A percentile compares a stretch with the other conserved stretches of the same genome.
phyloP scores from a whole-genome alignment of 352 stramenopile species.

The Phytophthora sansomeana region DNA sequence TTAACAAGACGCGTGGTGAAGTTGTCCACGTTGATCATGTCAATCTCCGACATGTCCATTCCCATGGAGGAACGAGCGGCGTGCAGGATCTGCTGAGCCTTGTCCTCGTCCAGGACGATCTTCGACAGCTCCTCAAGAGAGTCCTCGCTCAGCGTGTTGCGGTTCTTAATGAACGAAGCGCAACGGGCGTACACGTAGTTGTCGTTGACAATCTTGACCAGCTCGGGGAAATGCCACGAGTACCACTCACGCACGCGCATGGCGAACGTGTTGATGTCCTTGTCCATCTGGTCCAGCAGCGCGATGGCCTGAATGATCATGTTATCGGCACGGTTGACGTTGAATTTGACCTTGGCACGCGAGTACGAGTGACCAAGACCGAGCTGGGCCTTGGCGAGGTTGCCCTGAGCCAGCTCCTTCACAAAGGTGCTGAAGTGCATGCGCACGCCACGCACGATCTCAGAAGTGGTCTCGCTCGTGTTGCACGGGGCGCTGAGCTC shows the following conservation, averaged over 20 bases:
- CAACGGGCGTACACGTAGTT: slow-evolving; percentile 99
- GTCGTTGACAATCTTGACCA: slow-evolving; percentile 99
- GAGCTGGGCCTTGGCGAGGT: slow-evolving; percentile 98
- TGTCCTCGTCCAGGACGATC: slow-evolving; percentile 98
- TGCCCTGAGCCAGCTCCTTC: slow-evolving; percentile 96
- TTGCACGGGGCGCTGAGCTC: slow-evolving; percentile 94
- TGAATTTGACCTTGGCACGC: slow-evolving; percentile 99
- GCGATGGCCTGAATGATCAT: slow-evolving; percentile 99
- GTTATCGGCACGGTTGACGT: slow-evolving; percentile 99
- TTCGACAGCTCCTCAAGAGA: slow-evolving; percentile 84
- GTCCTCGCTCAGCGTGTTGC: slow-evolving; percentile 80
- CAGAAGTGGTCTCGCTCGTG: slow-evolving; percentile 97
- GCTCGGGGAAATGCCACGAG: slow-evolving; percentile 99
- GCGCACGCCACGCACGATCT: slow-evolving; percentile 97
- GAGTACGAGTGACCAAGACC: slow-evolving; percentile 99
- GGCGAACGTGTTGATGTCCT: slow-evolving; percentile 99
- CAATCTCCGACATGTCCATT: slow-evolving; percentile 99
- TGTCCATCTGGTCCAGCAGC: slow-evolving; percentile 99
- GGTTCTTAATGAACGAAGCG: slow-evolving; percentile 97
- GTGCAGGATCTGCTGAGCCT: slow-evolving; percentile 95
- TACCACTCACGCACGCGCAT: slow-evolving; percentile 99
- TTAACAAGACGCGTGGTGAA: slow-evolving; percentile 99
- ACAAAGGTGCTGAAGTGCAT: slow-evolving; percentile 98
- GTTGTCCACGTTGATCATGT: slow-evolving; percentile 99
- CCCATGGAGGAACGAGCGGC: slow-evolving; percentile 98